Evolutionary conservation across 352 stramenopile genomes (phyloP).

Genomic region (Phytopythium oedochilum): DNA sequence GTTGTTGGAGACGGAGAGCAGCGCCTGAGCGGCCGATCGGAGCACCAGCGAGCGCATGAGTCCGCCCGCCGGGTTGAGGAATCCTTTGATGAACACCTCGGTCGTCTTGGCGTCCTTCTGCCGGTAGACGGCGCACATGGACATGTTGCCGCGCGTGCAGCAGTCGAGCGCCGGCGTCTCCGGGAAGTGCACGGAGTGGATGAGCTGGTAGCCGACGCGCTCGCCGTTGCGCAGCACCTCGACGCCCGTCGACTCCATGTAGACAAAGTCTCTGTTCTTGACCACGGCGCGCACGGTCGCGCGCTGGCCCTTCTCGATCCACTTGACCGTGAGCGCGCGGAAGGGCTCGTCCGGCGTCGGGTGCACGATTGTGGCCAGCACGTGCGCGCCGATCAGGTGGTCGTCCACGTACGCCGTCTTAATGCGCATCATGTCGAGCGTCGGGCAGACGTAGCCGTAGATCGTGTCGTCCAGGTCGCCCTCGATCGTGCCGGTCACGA

Average conservation of each 20-base stretch:
- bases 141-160: conserved; percentile 23
- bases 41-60: conserved; percentile 30
- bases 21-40: conserved; percentile 19
- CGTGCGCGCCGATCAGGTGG: conserved; percentile 29
- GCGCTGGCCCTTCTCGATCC: conserved; percentile 35
- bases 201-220: conserved; percentile 47
- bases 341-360: conserved; percentile 33
- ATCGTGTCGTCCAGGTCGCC: conserved; percentile 42
- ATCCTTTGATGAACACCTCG: conserved; percentile 31
- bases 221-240: conserved; percentile 40
- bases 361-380: conserved; percentile 29
- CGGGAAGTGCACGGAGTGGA: conserved; percentile 55
- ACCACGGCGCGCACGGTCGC: conserved; percentile 27
- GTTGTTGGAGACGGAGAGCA: conserved; percentile 21
- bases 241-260: conserved; percentile 42
- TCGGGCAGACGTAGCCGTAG: conserved; percentile 33
- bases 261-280: conserved; percentile 53
- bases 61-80: conserved; percentile 24
- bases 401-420: conserved; percentile 42
- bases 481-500: conserved; percentile 29
- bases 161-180: conserved; percentile 14
- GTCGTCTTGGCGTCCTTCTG: conserved; percentile 19
- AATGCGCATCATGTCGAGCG: conserved; percentile 29
- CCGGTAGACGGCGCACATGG: conserved; percentile 29
- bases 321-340: conserved; percentile 36